Evolutionary conservation across 2,329 filamentous ascomycete species (phyloP).

Genomic region (Claviceps purpurea): DNA sequence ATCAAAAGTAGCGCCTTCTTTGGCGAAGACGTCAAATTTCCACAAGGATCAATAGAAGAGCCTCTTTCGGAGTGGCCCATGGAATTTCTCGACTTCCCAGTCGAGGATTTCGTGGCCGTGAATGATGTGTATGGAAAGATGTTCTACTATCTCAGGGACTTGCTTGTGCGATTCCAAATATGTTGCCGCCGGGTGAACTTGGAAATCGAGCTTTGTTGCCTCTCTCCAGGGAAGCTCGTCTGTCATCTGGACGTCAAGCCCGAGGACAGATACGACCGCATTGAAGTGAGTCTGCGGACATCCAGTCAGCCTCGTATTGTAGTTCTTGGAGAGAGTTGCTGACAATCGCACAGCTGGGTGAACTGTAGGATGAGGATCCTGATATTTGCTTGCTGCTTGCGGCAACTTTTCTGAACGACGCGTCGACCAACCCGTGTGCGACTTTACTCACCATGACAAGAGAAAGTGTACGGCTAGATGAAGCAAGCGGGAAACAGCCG

Average conservation of each 20-base stretch:
- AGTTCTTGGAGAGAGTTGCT: neutral
- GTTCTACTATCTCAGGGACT: conserved; percentile 14
- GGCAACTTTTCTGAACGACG: conserved; percentile 10
- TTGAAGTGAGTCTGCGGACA: conserved; percentile 6
- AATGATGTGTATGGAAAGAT: conserved; percentile 18
- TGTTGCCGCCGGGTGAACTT: neutral
- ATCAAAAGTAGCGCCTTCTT: conserved; percentile 2
- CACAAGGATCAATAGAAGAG: conserved; percentile 8
- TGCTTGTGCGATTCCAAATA: conserved; percentile 12
- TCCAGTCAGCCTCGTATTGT: too few relatives aligned
- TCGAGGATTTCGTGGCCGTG: conserved; percentile 4
- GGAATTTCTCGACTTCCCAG: conserved; percentile 10
- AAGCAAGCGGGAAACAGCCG: neutral
- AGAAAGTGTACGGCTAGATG: neutral
- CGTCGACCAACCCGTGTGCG: conserved; percentile 14
- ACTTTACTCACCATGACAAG: conserved; percentile 11
- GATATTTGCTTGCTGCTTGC: conserved; percentile 3
- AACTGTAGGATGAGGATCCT: conserved; percentile 8
- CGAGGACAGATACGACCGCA: conserved; percentile 7
- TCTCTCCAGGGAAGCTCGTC: neutral
- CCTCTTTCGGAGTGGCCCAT: conserved; percentile 17
- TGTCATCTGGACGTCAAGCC: neutral
- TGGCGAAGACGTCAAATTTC: neutral
- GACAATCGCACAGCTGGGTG: conserved; percentile 8
- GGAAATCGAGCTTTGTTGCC: neutral